Evolutionary conservation across 2,329 filamentous ascomycete species (phyloP), one percentile per base, ranked within the genome.

Genomic region (Neopestalotiopsis sp.): DNA sequence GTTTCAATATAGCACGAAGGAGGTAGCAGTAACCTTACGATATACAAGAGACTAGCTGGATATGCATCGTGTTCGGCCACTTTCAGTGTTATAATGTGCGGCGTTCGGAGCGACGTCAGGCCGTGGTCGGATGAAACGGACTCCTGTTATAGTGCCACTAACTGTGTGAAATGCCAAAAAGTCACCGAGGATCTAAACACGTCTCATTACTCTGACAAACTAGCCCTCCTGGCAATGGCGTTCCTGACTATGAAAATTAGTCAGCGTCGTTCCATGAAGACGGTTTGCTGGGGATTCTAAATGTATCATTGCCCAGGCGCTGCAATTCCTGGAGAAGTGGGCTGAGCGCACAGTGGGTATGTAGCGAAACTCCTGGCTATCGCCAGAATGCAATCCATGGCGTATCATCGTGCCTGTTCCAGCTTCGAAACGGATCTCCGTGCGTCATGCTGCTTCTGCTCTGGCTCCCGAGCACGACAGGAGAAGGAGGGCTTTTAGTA

Each of bases 351-450:
- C 6, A 38, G 34, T 38, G 34, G 34, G 34, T 38, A 38, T 6
- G 34, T 38, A 38, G 34, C 34, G 34, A 38, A 38, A 10, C 34
- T 38, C 34, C 34, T 38, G 34, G 34, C 6, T 38, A 38, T 38
- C 6, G 45, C 20, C 45, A 52, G 45, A 17, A 52, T n/a, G 14
- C 17, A n/a, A 52, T 14, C 45, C 9, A n/a, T 52, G 34, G 34
- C 45, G 45, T 17, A 20, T 9, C 9, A 52, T 52, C 45, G 45
- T 24, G 6, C 17, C 20, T 52, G 45, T 52, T 52, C 14, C 45
- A 52, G 45, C 45, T 52, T 52, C 45, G 45, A 52, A 52, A 52
- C 45, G 45, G 45, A 52, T 52, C 45, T 52, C 45, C 45, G 45
- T 52, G 45, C 45, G 45, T 52, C 45, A 17, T 52, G 17, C 20